Evolutionary conservation across 805 yeast species (phyloP), one percentile per base, ranked within the genome.

Genomic region (Sugiyamaella qingdaonensis): DNA sequence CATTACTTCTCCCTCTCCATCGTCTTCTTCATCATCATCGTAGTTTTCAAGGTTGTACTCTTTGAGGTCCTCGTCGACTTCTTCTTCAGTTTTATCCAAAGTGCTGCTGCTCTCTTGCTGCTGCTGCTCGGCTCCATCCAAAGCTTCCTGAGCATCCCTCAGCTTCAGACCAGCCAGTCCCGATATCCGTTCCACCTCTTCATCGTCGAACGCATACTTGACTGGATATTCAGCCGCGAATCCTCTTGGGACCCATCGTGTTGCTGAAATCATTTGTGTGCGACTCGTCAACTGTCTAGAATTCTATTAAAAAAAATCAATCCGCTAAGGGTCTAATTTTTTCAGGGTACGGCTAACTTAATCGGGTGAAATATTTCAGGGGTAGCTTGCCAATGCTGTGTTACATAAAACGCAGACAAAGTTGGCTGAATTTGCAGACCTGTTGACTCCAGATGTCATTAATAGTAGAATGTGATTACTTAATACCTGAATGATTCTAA

Each of bases 241-340:
- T 4, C 99, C 99, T 64, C 96, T 81, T 48, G 98, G 97, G 21
- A 92, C 96, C 98, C 99, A 94, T 49, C 84, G 75, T 47, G 94
- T 84, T 27, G 97, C 86, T 37, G 99, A 89, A 58, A 92, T 85
- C 96, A 91, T 90, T 14, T 41, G 32, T 10, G n/a, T 10, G 7
- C 29, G 29, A 24, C 29, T 11, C 50, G n/a, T 43, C 54, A 46
- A 42, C 46, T 54, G 46, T 34, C 4, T 9, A 14, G 10, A 13
- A 34, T 4, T n/a, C 3, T n/a, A 13, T 34, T 4, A 34, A 34
- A 34, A 34, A 34, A 34, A n/a, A 34, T 21, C n/a, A 4, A 16
- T 9, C 9, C 10, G 43, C 43, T 21, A 39, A n/a, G 16, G 37
- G 10, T 4, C 4, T n/a, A 35, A 35, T 34, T 34, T n/a, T 32